Percentiles rank a stretch among this genome's conserved stretches.
These are phyloP conservation scores for Thelonectria discophora DNA, from an alignment of 2,329 filamentous ascomycete species.

Conservation along the genomic window DNA sequence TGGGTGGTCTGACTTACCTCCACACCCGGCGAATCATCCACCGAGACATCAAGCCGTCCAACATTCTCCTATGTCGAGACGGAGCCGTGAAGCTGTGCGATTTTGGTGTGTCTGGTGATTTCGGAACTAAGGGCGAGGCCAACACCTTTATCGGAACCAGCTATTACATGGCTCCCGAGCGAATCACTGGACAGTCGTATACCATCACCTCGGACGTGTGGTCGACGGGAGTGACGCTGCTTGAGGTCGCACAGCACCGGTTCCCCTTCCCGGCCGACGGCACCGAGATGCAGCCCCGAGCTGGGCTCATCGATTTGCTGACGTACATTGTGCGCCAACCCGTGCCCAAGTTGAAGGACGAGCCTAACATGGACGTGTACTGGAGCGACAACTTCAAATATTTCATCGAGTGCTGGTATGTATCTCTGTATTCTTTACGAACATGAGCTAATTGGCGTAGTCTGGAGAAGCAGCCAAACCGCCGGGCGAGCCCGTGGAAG, in stretches of 20 bases:
- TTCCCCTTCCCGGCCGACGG: constrained; percentile 98
- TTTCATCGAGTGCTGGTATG: constrained; percentile 98
- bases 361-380: constrained; percentile 85
- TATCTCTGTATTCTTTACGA: constrained; percentile 40
- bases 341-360: constrained; percentile 95
- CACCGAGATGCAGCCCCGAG: constrained; percentile 92
- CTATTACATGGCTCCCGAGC: constrained; percentile 99
- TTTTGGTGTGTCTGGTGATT: constrained; percentile 97
- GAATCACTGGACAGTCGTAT: constrained; percentile 96
- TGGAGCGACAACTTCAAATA: constrained; percentile 99
- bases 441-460: constrained; percentile 57
- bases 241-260: constrained; percentile 99
- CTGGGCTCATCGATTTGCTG: constrained; percentile 91
- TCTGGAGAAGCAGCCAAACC: constrained; percentile 89
- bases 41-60: constrained; percentile 97
- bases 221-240: constrained; percentile 93
- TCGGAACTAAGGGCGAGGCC: constrained; percentile 97
- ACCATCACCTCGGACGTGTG: constrained; percentile 99
- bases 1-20: constrained; percentile 93
- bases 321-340: constrained; percentile 98
- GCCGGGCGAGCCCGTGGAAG: constrained; percentile 93
- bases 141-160: constrained; percentile 99
- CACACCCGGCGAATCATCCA: constrained; percentile 98
- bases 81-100: constrained; percentile 98
- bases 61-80: constrained; percentile 90